A percentile compares a stretch with the other conserved stretches of the same genome.
Conservation (phyloP, 768 basidiomycete species). For the Infundibulicybe gibba region DNA sequence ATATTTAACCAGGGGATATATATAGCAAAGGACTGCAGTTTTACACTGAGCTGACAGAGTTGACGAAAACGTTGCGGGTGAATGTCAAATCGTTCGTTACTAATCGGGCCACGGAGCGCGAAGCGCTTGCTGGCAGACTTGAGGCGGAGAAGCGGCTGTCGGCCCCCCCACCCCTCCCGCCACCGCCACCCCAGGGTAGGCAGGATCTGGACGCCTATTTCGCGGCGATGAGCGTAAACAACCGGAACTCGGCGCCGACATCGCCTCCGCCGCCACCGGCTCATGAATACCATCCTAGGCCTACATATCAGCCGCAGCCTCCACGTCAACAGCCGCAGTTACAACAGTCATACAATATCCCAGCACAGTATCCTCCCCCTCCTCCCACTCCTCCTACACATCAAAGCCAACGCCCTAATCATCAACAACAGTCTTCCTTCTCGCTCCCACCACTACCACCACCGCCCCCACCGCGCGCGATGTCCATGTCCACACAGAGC, state of each 20-base stretch:
- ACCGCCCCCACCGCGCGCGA: conserved; percentile 25
- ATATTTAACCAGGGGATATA: neutral
- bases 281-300: conserved; percentile 15
- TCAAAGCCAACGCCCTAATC: conserved; percentile 18
- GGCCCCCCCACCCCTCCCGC: conserved; percentile 39
- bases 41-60: conserved; percentile 73
- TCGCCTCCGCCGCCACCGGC: conserved; percentile 12
- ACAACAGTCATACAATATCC: conserved; percentile 14
- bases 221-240: conserved; percentile 50
- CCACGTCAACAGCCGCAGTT: conserved; percentile 15
- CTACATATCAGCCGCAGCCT: conserved; percentile 14
- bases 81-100: conserved; percentile 62
- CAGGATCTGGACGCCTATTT: conserved; percentile 49
- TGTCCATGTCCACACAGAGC: conserved; percentile 14
- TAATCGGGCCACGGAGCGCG: conserved; percentile 66
- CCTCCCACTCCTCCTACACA: conserved; percentile 6
- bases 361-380: conserved; percentile 9
- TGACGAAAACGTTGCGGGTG: conserved; percentile 53
- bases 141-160: conserved; percentile 70
- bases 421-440: conserved; percentile 13
- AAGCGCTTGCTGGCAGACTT: conserved; percentile 59
- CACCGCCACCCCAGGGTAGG: conserved; percentile 43
- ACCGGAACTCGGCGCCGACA: conserved; percentile 20
- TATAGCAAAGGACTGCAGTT: conserved; percentile 85
- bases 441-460: conserved; percentile 23